Percentiles rank a stretch among this genome's conserved stretches.
These are phyloP conservation scores for Pseudogymnoascus sp. DNA, from an alignment of 2,329 filamentous ascomycete species.

Conservation along the genomic window DNA sequence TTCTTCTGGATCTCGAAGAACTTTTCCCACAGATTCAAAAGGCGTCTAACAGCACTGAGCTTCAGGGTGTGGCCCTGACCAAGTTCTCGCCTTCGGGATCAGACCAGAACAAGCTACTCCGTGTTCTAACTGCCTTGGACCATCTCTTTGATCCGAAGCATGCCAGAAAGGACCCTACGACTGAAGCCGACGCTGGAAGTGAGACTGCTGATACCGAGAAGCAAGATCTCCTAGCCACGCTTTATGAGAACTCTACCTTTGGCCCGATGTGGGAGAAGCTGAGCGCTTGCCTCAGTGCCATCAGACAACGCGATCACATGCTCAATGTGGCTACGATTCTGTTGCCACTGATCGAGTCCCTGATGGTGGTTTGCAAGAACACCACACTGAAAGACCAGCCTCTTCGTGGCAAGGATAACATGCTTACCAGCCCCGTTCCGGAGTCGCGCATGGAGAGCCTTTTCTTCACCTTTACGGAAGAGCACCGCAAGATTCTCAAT, in stretches of 20 bases:
- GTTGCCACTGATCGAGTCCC: constrained; percentile 83
- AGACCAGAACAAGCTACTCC: constrained; percentile 89
- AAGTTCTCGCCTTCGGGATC: constrained; percentile 96
- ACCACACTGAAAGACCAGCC: constrained; percentile 48
- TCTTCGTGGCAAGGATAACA: constrained; percentile 50
- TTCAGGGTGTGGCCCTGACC: constrained; percentile 84
- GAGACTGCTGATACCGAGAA: constrained; percentile 54
- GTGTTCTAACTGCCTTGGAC: constrained; percentile 86
- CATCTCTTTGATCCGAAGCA: constrained; percentile 86
- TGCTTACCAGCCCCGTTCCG: constrained; percentile 65
- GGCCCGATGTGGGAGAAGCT: constrained; percentile 85
- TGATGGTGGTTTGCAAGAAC: constrained; percentile 99
- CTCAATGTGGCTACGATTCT: constrained; percentile 95
- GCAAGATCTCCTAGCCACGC: constrained; percentile 72
- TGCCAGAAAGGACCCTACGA: constrained; percentile 35
- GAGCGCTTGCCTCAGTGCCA: constrained; percentile 77
- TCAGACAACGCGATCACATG: constrained; percentile 88
- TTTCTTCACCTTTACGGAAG: constrained; percentile 96
- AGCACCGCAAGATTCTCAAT: constrained; percentile 94
- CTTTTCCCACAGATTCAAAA: constrained; percentile 78
- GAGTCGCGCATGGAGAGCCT: constrained; percentile 77
- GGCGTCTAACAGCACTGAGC: constrained; percentile 82
- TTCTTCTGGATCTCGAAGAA: constrained; percentile 74
- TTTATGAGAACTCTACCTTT: constrained; percentile 89
- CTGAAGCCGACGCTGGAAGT: constrained; percentile 42